Conservation (phyloP, 192 early-diverging fungal species). For the Podila epicladia region DNA sequence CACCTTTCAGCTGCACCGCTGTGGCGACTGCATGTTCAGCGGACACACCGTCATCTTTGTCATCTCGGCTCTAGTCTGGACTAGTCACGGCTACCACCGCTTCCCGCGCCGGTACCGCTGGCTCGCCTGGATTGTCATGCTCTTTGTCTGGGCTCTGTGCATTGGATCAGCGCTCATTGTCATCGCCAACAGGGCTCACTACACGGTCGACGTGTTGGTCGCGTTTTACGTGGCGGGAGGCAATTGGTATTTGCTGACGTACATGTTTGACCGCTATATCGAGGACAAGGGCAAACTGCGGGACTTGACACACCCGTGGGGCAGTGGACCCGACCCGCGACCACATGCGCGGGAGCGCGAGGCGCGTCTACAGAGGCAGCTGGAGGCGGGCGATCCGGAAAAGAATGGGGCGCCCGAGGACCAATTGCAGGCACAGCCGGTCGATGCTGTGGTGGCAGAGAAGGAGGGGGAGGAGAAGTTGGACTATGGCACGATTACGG, state of each 20-base stretch:
- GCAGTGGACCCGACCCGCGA: slow-evolving; percentile 29
- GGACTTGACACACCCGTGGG: slow-evolving; percentile 41
- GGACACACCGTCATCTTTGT: slow-evolving; percentile 74
- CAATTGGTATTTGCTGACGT: slow-evolving; percentile 54
- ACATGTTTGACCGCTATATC: slow-evolving; percentile 22
- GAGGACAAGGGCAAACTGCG: slow-evolving; percentile 28
- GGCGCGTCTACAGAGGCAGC: background rate
- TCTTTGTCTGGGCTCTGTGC: slow-evolving; percentile 58
- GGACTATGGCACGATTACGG: background rate
- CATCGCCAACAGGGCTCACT: slow-evolving; percentile 72
- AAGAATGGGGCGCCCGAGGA: background rate
- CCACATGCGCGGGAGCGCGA: slow-evolving; percentile 9
- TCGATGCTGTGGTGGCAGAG: background rate
- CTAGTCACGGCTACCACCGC: slow-evolving; percentile 59
- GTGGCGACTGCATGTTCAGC: slow-evolving; percentile 74
- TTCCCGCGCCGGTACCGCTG: slow-evolving; percentile 32
- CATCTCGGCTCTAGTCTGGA: slow-evolving; percentile 67
- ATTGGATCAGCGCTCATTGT: slow-evolving; percentile 67
- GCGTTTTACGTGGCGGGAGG: slow-evolving; percentile 66
- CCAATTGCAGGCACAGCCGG: background rate
- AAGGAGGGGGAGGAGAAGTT: background rate
- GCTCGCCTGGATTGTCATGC: slow-evolving; percentile 50
- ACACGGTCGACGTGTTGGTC: slow-evolving; percentile 69
- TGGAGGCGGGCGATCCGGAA: slow-evolving; percentile 7
- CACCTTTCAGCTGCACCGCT: slow-evolving; percentile 65